A percentile compares a stretch with the other conserved stretches of the same genome.
phyloP scores from a whole-genome alignment of 306 rosid species.

The Heteromeles arbutifolia region DNA sequence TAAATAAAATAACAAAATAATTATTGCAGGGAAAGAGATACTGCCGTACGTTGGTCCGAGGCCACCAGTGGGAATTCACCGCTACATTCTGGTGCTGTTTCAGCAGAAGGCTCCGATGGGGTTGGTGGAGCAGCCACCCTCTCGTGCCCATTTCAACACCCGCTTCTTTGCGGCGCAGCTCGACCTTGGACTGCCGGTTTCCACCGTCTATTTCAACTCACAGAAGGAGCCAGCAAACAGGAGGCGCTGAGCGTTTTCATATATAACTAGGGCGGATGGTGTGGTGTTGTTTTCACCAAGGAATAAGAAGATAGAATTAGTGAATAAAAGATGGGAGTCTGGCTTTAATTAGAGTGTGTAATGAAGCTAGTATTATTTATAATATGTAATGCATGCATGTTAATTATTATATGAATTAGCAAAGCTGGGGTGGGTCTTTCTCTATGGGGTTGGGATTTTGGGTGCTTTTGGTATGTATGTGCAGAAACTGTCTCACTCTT shows the following conservation, averaged over 20 bases:
- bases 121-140: slow-evolving; percentile 48
- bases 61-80: slow-evolving; percentile 82
- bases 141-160: slow-evolving; percentile 63
- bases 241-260: slow-evolving; percentile 34
- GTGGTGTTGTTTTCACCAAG: not conserved
- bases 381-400: not conserved
- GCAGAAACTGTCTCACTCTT: not conserved
- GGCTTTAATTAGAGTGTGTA: not conserved
- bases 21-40: slow-evolving; percentile 59
- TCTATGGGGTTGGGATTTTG: not conserved
- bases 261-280: not conserved
- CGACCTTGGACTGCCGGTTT: slow-evolving; percentile 66
- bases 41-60: slow-evolving; percentile 61
- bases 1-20: not conserved
- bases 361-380: not conserved
- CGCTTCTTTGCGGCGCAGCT: slow-evolving; percentile 55
- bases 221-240: slow-evolving; percentile 69
- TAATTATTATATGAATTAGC: not conserved
- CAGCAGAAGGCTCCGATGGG: slow-evolving; percentile 54
- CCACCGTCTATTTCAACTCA: slow-evolving; percentile 77
- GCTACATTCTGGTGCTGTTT: slow-evolving; percentile 62
- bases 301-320: not conserved
- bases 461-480: not conserved
- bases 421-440: not conserved
- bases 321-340: not conserved